Evolutionary conservation across 352 stramenopile species (phyloP).

Genomic region (Salisapilia sapeloensis): DNA sequence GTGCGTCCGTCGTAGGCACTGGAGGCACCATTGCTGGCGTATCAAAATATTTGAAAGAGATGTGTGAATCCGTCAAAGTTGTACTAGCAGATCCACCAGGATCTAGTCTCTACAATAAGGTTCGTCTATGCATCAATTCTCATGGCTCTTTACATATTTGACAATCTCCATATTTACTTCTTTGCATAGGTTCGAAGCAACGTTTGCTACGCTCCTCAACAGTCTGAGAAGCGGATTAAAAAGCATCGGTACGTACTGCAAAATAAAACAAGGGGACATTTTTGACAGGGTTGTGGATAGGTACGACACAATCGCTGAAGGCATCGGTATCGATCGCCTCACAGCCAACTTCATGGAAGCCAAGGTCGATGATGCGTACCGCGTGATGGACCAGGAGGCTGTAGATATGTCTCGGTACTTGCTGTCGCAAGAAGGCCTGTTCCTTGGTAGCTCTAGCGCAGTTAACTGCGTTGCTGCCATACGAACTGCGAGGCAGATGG

Average conservation of each 20-base stretch:
- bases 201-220: constrained; percentile 90
- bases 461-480: constrained; percentile 78
- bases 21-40: constrained; percentile 95
- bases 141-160: not conserved
- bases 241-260: constrained; percentile 54
- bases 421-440: constrained; percentile 90
- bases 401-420: constrained; percentile 96
- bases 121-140: constrained; percentile 2
- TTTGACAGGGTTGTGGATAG: constrained; percentile 13
- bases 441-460: constrained; percentile 84
- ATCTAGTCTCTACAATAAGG: constrained; percentile 94
- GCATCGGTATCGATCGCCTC: constrained; percentile 95
- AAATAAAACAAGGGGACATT: not conserved
- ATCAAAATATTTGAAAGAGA: constrained; percentile 86
- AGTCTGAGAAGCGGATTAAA: constrained; percentile 84
- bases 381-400: constrained; percentile 89
- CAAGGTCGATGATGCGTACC: constrained; percentile 76
- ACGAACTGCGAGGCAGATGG: constrained; percentile 49
- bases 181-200: constrained; percentile 67
- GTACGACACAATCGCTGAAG: constrained; percentile 96
- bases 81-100: constrained; percentile 94
- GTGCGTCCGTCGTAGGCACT: constrained; percentile 37
- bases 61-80: constrained; percentile 72
- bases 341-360: constrained; percentile 92
- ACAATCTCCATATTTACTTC: not conserved